phyloP scores from a whole-genome alignment of 1,139 yeast genomes.

The Geotrichum reessii region DNA sequence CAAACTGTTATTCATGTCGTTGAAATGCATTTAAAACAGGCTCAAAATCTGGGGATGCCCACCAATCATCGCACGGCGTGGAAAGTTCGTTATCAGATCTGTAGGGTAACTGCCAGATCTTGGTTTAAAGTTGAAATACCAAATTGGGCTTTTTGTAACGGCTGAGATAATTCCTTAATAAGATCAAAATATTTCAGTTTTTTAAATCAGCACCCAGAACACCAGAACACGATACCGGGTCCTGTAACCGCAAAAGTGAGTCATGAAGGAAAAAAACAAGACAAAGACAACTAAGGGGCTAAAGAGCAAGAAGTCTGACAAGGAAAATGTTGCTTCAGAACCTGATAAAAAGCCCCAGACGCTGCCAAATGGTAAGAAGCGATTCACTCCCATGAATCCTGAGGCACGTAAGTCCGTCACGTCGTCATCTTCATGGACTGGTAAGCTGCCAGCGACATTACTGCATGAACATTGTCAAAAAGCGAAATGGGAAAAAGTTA shows the following conservation, averaged over 20 bases:
- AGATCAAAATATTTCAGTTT: background rate
- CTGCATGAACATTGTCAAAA: conserved; percentile 85
- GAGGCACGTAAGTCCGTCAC: conserved; percentile 39
- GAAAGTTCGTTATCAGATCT: background rate
- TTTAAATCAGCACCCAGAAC: background rate
- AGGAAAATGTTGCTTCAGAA: background rate
- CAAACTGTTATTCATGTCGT: background rate
- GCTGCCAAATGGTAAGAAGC: background rate
- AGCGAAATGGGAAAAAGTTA: conserved; percentile 83
- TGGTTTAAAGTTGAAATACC: background rate
- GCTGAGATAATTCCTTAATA: background rate
- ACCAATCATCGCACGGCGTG: background rate
- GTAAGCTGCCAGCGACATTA: conserved; percentile 82
- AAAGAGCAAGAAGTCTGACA: background rate
- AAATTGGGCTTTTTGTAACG: too few relatives aligned
- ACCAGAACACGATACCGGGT: background rate
- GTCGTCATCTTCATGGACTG: conserved; percentile 76
- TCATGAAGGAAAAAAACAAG: conserved; percentile 10
- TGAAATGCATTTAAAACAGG: background rate
- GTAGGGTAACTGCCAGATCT: background rate
- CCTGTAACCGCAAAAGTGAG: background rate
- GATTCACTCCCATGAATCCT: conserved; percentile 17
- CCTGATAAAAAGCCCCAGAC: background rate
- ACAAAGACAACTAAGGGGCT: conserved; percentile 4
- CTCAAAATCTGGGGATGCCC: background rate